Evolutionary conservation across 2,329 filamentous ascomycete species (phyloP).

Genomic region (Metarhizium robertsii): DNA sequence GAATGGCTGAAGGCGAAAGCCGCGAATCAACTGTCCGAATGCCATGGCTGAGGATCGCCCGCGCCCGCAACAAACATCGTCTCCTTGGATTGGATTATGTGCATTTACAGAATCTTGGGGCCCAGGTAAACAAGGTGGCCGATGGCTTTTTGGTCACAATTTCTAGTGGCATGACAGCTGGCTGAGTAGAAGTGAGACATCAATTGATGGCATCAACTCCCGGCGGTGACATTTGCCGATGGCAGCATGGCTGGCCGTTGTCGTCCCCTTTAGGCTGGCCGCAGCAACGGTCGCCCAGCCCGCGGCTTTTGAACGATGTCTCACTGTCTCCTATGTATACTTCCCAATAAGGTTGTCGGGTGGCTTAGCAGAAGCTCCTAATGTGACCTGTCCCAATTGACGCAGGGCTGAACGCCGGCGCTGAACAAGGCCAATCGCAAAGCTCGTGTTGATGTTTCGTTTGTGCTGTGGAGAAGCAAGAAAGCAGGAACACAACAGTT

Average conservation of each 20-base stretch:
- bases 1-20: background rate
- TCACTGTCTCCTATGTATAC: background rate
- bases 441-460: background rate
- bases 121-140: background rate
- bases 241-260: background rate
- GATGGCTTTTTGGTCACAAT: background rate
- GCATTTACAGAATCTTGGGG: background rate
- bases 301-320: background rate
- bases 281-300: background rate
- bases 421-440: background rate
- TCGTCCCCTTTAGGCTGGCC: background rate
- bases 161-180: background rate
- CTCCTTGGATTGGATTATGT: background rate
- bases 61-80: background rate
- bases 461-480: background rate
- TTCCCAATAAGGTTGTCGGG: background rate
- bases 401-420: background rate
- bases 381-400: background rate
- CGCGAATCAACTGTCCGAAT: background rate
- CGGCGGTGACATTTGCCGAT: background rate
- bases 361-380: background rate
- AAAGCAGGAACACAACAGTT: background rate
- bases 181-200: background rate
- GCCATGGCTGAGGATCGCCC: background rate
- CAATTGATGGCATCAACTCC: background rate